A percentile compares a stretch with the other conserved stretches of the same genome.
Evolutionary conservation across 1,139 yeast genomes (phyloP).

Genomic region (Taphrina flavorubra): DNA sequence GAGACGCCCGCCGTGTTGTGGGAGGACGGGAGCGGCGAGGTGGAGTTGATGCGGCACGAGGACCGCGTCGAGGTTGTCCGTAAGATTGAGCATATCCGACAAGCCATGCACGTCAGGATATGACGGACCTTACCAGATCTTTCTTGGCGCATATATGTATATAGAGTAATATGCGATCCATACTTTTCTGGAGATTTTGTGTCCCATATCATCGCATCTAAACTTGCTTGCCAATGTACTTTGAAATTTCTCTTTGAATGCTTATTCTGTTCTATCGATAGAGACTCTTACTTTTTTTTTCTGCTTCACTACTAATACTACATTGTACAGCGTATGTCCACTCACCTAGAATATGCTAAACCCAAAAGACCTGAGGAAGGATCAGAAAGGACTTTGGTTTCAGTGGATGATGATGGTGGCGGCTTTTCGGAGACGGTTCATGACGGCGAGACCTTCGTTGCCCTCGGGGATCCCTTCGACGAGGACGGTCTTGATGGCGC

Average conservation of each 20-base stretch:
- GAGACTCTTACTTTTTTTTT: too few relatives aligned
- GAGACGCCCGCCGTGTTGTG: conserved; percentile 22
- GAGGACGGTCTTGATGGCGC: conserved; percentile 65
- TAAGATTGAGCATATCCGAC: conserved; percentile 34
- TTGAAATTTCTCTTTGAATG: too few relatives aligned
- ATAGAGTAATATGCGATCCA: too few relatives aligned
- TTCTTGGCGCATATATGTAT: too few relatives aligned
- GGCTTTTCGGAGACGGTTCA: conserved; percentile 89
- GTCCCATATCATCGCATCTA: too few relatives aligned
- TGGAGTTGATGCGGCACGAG: conserved; percentile 21
- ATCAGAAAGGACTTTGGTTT: background rate
- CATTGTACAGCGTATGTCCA: too few relatives aligned
- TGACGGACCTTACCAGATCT: background rate
- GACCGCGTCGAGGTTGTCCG: conserved; percentile 29
- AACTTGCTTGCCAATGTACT: too few relatives aligned
- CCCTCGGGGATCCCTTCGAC: conserved; percentile 75
- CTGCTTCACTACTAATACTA: too few relatives aligned
- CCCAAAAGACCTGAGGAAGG: too few relatives aligned
- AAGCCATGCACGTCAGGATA: conserved; percentile 37
- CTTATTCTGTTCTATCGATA: too few relatives aligned
- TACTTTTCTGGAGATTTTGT: too few relatives aligned
- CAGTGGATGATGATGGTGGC: conserved; percentile 60
- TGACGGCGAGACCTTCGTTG: conserved; percentile 87
- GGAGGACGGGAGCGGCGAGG: conserved; percentile 32
- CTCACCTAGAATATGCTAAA: too few relatives aligned